Conservation (phyloP, 768 basidiomycete genomes). For the Tremella yokohamensis region DNA sequence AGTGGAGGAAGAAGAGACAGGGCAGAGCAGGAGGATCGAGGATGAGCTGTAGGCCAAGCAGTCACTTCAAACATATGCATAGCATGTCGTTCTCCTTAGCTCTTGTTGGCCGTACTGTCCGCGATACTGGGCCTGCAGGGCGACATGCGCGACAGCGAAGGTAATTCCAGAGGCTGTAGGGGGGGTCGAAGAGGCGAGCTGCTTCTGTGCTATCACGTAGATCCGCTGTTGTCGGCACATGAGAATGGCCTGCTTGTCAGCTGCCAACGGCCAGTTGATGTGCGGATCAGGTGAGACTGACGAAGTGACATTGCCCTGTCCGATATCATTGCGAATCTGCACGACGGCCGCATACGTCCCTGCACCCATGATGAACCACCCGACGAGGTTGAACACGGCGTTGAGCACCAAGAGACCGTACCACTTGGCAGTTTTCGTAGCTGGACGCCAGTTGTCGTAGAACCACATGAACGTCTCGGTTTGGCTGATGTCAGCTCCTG, state of each 20-base stretch:
- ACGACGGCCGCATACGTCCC: conserved; percentile 26
- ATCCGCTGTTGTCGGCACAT: conserved; percentile 28
- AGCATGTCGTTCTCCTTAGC: too few relatives aligned
- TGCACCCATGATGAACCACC: conserved; percentile 27
- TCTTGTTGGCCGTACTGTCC: too few relatives aligned
- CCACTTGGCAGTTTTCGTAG: not conserved
- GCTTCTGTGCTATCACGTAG: not conserved
- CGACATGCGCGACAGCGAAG: too few relatives aligned
- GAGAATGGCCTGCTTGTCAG: conserved; percentile 25
- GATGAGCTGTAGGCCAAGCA: not conserved
- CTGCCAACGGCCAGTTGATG: conserved; percentile 2
- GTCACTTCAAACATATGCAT: not conserved
- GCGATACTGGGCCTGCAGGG: too few relatives aligned
- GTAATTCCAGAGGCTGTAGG: too few relatives aligned
- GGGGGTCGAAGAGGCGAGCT: too few relatives aligned
- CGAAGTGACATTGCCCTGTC: too few relatives aligned
- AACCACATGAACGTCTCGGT: conserved; percentile 38
- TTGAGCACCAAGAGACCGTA: conserved; percentile 13
- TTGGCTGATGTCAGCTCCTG: too few relatives aligned
- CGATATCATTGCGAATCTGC: conserved; percentile 12
- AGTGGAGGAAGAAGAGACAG: conserved; percentile 1
- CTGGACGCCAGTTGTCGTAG: conserved; percentile 16
- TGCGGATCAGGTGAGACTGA: too few relatives aligned
- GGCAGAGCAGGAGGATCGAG: not conserved
- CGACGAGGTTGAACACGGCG: conserved; percentile 18